Evolutionary conservation across 2,329 filamentous ascomycete species (phyloP).

Genomic region (Emydomyces testavorans): DNA sequence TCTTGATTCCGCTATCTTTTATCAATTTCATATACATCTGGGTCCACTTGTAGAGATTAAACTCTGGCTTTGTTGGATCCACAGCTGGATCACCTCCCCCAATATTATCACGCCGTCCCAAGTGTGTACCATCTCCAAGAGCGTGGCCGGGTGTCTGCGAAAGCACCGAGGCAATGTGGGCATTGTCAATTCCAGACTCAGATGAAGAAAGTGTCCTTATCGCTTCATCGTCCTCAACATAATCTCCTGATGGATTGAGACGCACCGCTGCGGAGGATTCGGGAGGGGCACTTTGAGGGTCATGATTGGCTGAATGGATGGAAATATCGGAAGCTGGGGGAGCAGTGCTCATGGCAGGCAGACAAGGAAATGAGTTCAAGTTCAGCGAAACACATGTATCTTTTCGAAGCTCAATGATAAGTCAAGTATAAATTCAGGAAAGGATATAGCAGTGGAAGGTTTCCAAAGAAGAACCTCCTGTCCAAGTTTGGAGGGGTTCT

Average conservation of each 20-base stretch:
- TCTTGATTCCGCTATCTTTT: conserved; percentile 45
- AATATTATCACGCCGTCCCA: conserved; percentile 27
- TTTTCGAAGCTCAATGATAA: too few species aligned
- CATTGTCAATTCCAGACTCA: conserved; percentile 12
- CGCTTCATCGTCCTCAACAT: conserved; percentile 10
- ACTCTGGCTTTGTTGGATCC: conserved; percentile 43
- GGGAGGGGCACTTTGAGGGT: background rate
- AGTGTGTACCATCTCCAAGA: conserved; percentile 1
- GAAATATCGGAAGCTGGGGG: background rate
- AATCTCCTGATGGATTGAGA: background rate
- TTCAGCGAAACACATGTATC: background rate
- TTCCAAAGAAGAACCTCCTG: too few species aligned
- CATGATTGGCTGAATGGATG: background rate
- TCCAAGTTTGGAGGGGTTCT: too few species aligned
- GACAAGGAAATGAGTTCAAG: background rate
- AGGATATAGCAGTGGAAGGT: too few species aligned
- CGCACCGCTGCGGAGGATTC: background rate
- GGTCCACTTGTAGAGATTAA: conserved; percentile 45
- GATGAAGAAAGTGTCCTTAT: conserved; percentile 11
- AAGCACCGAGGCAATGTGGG: conserved; percentile 15
- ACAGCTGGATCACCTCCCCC: conserved; percentile 39
- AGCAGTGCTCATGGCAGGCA: conserved; percentile 3
- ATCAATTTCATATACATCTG: conserved; percentile 41
- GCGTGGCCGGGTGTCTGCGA: conserved; percentile 8
- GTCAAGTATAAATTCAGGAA: too few species aligned